phyloP scores from a whole-genome alignment of 2,329 filamentous ascomycete species.

The Cryphonectria japonica region DNA sequence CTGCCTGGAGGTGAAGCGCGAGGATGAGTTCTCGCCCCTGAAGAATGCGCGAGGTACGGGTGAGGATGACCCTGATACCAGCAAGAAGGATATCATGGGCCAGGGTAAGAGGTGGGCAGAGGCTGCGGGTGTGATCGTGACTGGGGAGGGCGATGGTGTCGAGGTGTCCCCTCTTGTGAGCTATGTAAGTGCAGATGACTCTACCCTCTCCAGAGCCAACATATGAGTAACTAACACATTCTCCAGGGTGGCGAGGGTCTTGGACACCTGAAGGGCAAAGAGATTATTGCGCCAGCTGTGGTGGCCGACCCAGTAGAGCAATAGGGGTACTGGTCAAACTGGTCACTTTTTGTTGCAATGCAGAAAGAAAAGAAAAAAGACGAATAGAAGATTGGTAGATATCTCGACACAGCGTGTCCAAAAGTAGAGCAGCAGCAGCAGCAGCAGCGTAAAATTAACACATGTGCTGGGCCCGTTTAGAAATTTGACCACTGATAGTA shows the following conservation, averaged over 20 bases:
- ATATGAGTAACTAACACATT: constrained; percentile 28
- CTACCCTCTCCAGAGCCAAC: not conserved
- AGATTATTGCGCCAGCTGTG: constrained; percentile 56
- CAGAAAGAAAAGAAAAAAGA: not conserved
- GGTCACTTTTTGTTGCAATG: not conserved
- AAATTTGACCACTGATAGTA: not conserved
- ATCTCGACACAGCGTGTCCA: not conserved
- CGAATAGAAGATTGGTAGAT: not conserved
- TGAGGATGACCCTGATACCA: constrained; percentile 93
- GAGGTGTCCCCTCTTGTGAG: constrained; percentile 93
- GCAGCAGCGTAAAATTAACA: no score
- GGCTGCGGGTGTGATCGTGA: constrained; percentile 75
- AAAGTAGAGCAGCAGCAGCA: no score
- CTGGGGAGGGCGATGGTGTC: constrained; percentile 72
- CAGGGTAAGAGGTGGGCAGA: constrained; percentile 88
- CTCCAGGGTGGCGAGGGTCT: constrained; percentile 65
- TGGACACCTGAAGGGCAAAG: constrained; percentile 57
- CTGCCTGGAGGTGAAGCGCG: constrained; percentile 91
- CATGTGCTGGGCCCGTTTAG: not conserved
- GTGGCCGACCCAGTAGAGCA: constrained; percentile 45
- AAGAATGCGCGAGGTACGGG: constrained; percentile 88
- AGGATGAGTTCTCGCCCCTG: constrained; percentile 96
- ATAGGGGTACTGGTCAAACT: not conserved
- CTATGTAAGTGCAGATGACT: constrained; percentile 71
- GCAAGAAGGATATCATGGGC: constrained; percentile 83